phyloP scores from a whole-genome alignment of 805 yeast genomes.

The Candida mattraensis region DNA sequence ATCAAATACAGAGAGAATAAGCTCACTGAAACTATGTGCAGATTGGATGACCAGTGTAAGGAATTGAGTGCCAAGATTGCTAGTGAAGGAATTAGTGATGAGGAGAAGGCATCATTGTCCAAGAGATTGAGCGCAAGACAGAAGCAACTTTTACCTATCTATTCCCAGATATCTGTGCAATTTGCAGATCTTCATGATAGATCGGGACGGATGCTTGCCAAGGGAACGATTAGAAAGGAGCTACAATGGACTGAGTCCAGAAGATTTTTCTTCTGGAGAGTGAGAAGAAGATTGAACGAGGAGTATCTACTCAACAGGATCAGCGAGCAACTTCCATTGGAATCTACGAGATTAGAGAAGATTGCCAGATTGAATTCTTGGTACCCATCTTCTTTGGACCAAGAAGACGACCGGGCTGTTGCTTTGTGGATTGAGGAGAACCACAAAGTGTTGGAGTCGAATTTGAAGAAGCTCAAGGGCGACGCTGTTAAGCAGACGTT shows the following conservation, averaged over 20 bases:
- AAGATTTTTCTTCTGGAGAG: conserved; percentile 98
- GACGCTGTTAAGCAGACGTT: conserved; percentile 67
- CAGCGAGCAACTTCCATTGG: conserved; percentile 49
- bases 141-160: conserved; percentile 75
- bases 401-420: conserved; percentile 72
- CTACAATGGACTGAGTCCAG: conserved; percentile 85
- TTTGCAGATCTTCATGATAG: conserved; percentile 98
- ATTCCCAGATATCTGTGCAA: conserved; percentile 89
- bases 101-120: conserved; percentile 64
- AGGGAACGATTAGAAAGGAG: conserved; percentile 85
- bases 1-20: conserved; percentile 95
- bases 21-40: conserved; percentile 83
- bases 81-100: conserved; percentile 53
- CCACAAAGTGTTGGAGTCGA: conserved; percentile 59
- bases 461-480: conserved; percentile 60
- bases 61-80: conserved; percentile 62
- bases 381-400: conserved; percentile 71
- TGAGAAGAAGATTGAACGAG: conserved; percentile 92
- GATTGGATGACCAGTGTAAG: conserved; percentile 78
- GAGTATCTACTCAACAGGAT: conserved; percentile 80
- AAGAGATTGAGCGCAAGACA: conserved; percentile 77
- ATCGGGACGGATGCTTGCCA: conserved; percentile 95
- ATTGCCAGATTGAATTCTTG: conserved; percentile 85
- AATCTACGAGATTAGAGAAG: conserved; percentile 71
- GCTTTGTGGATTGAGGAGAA: conserved; percentile 85